Conservation (phyloP, 306 rosid species). For the Citrullus amarus region DNA sequence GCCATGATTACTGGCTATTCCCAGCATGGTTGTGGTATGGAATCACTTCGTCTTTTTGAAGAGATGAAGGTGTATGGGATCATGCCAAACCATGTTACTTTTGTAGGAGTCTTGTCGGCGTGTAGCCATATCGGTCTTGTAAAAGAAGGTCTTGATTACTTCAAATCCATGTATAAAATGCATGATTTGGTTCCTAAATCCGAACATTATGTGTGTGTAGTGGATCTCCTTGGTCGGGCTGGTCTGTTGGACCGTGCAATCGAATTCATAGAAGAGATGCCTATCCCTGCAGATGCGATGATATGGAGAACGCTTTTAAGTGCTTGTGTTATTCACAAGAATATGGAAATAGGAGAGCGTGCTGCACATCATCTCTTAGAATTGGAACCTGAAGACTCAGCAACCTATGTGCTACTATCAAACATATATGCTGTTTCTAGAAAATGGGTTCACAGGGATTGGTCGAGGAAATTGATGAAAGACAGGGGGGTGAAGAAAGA, state of each 20-base stretch:
- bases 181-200: constrained; percentile 59
- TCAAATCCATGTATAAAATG: constrained; percentile 59
- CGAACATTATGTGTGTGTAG: constrained; percentile 78
- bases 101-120: constrained; percentile 74
- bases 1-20: constrained; percentile 78
- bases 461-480: constrained; percentile 67
- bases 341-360: constrained; percentile 66
- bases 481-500: constrained; percentile 71
- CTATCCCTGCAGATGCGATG: constrained; percentile 68
- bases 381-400: constrained; percentile 78
- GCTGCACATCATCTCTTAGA: constrained; percentile 69
- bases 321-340: constrained; percentile 57
- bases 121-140: constrained; percentile 89
- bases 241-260: constrained; percentile 54
- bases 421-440: constrained; percentile 75
- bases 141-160: constrained; percentile 60
- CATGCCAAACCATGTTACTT: constrained; percentile 65
- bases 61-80: constrained; percentile 48
- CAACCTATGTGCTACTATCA: constrained; percentile 73
- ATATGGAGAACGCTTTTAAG: constrained; percentile 86
- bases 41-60: constrained; percentile 58
- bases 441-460: constrained; percentile 67
- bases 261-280: constrained; percentile 56
- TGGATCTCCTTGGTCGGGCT: constrained; percentile 77
- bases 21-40: constrained; percentile 66